These are phyloP conservation scores for Lipomyces lipofer DNA, from an alignment of 805 yeast genomes.

Conservation along the genomic window DNA sequence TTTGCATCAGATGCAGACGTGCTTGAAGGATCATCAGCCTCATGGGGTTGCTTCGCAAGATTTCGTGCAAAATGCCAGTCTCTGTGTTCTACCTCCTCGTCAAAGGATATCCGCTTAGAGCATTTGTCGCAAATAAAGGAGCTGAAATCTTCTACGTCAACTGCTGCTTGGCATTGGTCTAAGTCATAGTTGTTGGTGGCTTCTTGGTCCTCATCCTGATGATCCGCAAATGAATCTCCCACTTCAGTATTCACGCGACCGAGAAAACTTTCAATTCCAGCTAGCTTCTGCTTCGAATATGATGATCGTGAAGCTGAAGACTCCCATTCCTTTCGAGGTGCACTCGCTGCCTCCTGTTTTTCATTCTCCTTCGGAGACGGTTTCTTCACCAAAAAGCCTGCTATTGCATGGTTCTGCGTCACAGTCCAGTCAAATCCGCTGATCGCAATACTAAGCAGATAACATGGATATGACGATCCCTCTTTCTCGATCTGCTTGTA, in stretches of 20 bases:
- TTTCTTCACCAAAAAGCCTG: conserved; percentile 4
- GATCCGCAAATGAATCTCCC: neutral
- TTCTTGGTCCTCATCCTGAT: neutral
- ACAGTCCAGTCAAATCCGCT: conserved; percentile 19
- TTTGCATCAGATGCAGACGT: neutral
- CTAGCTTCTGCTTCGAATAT: neutral
- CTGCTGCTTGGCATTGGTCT: neutral
- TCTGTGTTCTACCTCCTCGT: conserved; percentile 38
- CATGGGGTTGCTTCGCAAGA: conserved; percentile 26
- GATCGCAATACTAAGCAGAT: conserved; percentile 16
- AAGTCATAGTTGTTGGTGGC: neutral
- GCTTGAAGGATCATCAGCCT: neutral
- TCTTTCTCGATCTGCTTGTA: conserved; percentile 18
- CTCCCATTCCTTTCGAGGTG: neutral
- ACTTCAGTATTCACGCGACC: neutral
- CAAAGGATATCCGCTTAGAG: conserved; percentile 20
- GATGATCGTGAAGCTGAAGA: neutral
- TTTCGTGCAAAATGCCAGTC: conserved; percentile 46
- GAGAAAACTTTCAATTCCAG: neutral
- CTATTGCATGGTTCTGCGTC: conserved; percentile 13
- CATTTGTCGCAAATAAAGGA: conserved; percentile 38
- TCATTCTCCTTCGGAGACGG: neutral
- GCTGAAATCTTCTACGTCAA: neutral
- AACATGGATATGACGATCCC: conserved; percentile 19
- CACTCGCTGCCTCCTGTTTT: neutral